Evolutionary conservation across 108 stramenopile species (phyloP), one percentile per base, ranked within the genome.

Genomic region (Cylindrotheca closterium): DNA sequence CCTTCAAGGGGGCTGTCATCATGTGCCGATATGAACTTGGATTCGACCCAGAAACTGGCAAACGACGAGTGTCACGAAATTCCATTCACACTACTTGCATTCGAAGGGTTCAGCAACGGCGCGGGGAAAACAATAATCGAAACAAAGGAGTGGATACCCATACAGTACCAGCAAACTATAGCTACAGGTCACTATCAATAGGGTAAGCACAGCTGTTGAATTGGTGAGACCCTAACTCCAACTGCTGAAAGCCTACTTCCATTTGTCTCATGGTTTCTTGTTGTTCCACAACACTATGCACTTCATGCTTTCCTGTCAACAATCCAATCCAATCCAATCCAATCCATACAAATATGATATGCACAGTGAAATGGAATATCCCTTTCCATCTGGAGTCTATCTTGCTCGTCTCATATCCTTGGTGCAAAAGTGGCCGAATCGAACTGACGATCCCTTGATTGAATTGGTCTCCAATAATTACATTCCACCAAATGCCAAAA

Each of bases 321-420:
- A n/a, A n/a, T n/a, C n/a, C n/a, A n/a, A n/a, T n/a, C n/a, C n/a
- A n/a, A n/a, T n/a, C n/a, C n/a, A n/a, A n/a, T n/a, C n/a, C n/a
- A n/a, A n/a, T n/a, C n/a, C n/a, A n/a, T n/a, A n/a, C n/a, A n/a
- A n/a, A n/a, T n/a, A n/a, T n/a, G n/a, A n/a, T n/a, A n/a, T n/a
- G n/a, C n/a, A 42, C 7, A 42, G 37, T 42, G 50, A 51, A 21
- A 51, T 53, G 23, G 63, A 64, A 53, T 64, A 64, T 25, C 63
- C 63, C 4, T 64, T 64, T 33, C 63, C 63, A 4, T 53, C 51
- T 30, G 63, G 63, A 31, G 24, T 64, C 0, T 64, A 64, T 49
- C n/a, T 49, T 24, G 37, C 63, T 31, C 48, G 50, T 34, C 50
- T 64, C 4, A 64, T 64, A 42, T 42, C 37, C 37, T 42, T 42